Evolutionary conservation across 2,329 filamentous ascomycete genomes (phyloP).

Genomic region (Fusarium newnesense): DNA sequence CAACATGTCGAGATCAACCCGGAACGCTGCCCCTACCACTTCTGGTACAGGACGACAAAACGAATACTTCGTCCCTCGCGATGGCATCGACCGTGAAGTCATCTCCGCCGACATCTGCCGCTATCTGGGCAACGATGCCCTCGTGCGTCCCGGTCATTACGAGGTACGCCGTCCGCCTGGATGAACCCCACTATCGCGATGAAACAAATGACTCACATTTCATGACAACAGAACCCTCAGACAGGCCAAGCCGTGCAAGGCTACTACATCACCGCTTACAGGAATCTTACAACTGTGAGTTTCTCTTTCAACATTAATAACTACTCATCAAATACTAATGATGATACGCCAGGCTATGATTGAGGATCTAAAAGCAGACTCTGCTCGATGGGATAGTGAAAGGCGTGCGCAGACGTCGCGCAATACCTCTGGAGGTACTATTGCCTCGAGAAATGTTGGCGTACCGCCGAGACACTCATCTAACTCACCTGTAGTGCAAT

Average conservation of each 20-base stretch:
- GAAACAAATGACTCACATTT: slow-evolving; percentile 41
- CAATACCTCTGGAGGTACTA: slow-evolving; percentile 67
- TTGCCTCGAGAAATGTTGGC: slow-evolving; percentile 61
- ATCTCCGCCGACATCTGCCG: slow-evolving; percentile 87
- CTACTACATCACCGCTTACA: slow-evolving; percentile 82
- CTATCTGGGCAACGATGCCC: slow-evolving; percentile 84
- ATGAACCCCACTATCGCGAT: slow-evolving; percentile 8
- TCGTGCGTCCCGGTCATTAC: slow-evolving; percentile 79
- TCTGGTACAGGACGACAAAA: slow-evolving; percentile 67
- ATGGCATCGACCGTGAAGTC: slow-evolving; percentile 85
- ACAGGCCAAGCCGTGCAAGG: slow-evolving; percentile 72
- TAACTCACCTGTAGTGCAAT: slow-evolving; percentile 69
- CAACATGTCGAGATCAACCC: slow-evolving; percentile 54
- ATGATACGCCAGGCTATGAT: slow-evolving; percentile 66
- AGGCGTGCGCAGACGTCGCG: slow-evolving; percentile 65
- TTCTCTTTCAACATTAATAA: neutral
- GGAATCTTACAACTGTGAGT: slow-evolving; percentile 80
- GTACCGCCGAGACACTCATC: slow-evolving; percentile 61
- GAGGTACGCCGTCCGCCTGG: slow-evolving; percentile 62
- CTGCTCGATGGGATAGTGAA: slow-evolving; percentile 70
- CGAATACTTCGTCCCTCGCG: slow-evolving; percentile 82
- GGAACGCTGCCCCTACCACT: slow-evolving; percentile 50
- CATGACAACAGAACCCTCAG: slow-evolving; percentile 58
- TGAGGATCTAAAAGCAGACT: slow-evolving; percentile 70
- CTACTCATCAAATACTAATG: slow-evolving; percentile 21